Percentiles rank a stretch among this genome's conserved stretches.
These are phyloP conservation scores for Spathaspora boniae DNA, from an alignment of 805 yeast species.

Conservation along the genomic window DNA sequence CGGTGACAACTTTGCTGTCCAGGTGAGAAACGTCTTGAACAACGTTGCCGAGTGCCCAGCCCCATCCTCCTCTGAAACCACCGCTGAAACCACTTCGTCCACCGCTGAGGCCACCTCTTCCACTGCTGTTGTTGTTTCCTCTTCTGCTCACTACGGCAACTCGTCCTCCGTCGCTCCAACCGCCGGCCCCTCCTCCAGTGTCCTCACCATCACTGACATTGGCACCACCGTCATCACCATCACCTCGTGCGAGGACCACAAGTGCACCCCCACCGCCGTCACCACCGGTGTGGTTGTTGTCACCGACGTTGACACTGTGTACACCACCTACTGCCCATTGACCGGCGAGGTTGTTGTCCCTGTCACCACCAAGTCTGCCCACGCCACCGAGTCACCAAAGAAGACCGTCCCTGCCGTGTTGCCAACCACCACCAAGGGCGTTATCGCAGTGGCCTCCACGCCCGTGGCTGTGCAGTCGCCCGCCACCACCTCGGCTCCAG, in stretches of 20 bases:
- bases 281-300: slow-evolving; percentile 33
- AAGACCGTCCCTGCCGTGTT: slow-evolving; percentile 4
- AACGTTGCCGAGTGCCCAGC: slow-evolving; percentile 9
- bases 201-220: slow-evolving; percentile 17
- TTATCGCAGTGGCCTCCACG: slow-evolving; percentile 5
- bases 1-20: slow-evolving; percentile 15
- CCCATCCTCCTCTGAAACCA: slow-evolving; percentile 7
- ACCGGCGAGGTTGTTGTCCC: slow-evolving; percentile 2
- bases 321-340: slow-evolving; percentile 25
- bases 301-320: slow-evolving; percentile 17
- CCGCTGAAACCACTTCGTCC: slow-evolving; percentile 11
- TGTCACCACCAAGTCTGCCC: not conserved
- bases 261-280: slow-evolving; percentile 24
- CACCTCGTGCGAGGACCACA: slow-evolving; percentile 34
- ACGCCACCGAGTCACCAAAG: too few relatives aligned
- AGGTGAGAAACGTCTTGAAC: slow-evolving; percentile 16
- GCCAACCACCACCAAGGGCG: slow-evolving; percentile 1
- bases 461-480: not conserved
- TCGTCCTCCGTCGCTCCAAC: slow-evolving; percentile 2
- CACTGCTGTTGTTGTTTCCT: slow-evolving; percentile 7
- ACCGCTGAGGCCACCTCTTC: slow-evolving; percentile 1
- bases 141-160: slow-evolving; percentile 6
- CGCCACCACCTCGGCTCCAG: slow-evolving; percentile 3
- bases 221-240: slow-evolving; percentile 29
- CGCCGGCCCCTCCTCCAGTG: not conserved